Conservation (phyloP, 306 rosid genomes). For the barrel medic (Medicago truncatula) region DNA sequence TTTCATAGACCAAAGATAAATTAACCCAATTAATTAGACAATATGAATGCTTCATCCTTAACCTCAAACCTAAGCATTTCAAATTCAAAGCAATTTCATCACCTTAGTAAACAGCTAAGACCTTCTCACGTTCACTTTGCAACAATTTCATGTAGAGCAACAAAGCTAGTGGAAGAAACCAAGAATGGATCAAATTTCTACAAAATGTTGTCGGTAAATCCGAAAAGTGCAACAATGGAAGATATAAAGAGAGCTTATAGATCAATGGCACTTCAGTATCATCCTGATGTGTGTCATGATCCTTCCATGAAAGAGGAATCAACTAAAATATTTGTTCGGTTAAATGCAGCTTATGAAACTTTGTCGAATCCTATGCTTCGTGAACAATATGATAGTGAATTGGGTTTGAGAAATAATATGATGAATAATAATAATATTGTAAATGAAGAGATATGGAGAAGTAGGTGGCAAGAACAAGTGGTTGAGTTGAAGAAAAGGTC, state of each 20-base stretch:
- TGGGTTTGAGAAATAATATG: conserved; percentile 39
- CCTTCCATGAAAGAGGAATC: conserved; percentile 54
- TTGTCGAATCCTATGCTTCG: conserved; percentile 63
- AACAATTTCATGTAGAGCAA: conserved; percentile 47
- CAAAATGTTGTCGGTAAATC: conserved; percentile 54
- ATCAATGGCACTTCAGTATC: conserved; percentile 70
- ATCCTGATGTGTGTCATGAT: conserved; percentile 71
- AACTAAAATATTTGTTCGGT: conserved; percentile 55
- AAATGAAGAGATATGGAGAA: conserved; percentile 32
- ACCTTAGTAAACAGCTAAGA: conserved; percentile 28
- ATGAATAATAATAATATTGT: not conserved
- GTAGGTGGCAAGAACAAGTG: conserved; percentile 52
- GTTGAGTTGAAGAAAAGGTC: conserved; percentile 62
- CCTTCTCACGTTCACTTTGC: not conserved
- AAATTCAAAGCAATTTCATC: conserved; percentile 35
- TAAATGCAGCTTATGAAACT: conserved; percentile 69
- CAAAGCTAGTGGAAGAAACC: conserved; percentile 13
- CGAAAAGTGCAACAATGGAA: conserved; percentile 47
- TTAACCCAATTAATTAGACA: not conserved
- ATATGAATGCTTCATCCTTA: conserved; percentile 45
- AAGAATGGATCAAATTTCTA: conserved; percentile 50
- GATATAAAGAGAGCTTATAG: conserved; percentile 77
- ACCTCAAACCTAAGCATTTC: conserved; percentile 38
- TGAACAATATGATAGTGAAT: conserved; percentile 52
- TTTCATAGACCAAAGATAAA: not conserved